Evolutionary conservation across 768 basidiomycete genomes (phyloP), one percentile per base, ranked within the genome.

Genomic region (Hemileccinum rubropunctum): DNA sequence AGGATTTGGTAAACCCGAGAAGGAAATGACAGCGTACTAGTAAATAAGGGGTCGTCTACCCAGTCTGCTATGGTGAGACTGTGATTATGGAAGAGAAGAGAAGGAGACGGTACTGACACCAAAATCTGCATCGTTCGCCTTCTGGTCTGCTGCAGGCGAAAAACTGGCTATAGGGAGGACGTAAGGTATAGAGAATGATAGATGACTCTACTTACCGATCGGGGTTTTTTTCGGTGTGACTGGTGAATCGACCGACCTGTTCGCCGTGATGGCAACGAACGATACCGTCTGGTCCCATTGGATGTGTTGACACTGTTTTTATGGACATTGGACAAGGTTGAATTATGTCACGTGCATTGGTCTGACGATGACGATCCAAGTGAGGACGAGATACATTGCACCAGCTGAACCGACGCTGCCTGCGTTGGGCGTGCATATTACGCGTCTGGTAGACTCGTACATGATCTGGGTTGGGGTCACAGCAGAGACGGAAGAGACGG

Each of bases 391-490:
- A 47, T 78, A 80, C 58, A 57, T 86, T 51, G 63, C 74, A 26
- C 69, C 83, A 7, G 66, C 72, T 32, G 79, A 82, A 53, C 66
- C 73, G 40, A 72, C 76, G 15, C 63, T 79, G 42, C 83, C 84
- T 14, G 75, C 78, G 39, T 72, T 89, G 36, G 83, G 72, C 15
- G 70, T 92, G 48, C 84, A 88, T 54, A 71, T 86, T 52, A 90
- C 83, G 39, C 70, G 70, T 52, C 67, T 92, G 47, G 79, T 81
- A 42, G 82, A 82, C 58, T 84, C 86, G 48, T 90, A 85, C 69
- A 90, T 92, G 88, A 60, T 92, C 45, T 92, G 90, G 90, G 72
- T 85, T 28, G 88, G 89, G 1, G 72, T 68, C n/a, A 82, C 80
- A 17, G 77, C 79, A 23, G 71, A 69, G 35, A 42, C 64, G 37